These are phyloP conservation scores for Aspergillus pseudonomiae DNA, from an alignment of 2,329 filamentous ascomycete genomes.

Conservation along the genomic window DNA sequence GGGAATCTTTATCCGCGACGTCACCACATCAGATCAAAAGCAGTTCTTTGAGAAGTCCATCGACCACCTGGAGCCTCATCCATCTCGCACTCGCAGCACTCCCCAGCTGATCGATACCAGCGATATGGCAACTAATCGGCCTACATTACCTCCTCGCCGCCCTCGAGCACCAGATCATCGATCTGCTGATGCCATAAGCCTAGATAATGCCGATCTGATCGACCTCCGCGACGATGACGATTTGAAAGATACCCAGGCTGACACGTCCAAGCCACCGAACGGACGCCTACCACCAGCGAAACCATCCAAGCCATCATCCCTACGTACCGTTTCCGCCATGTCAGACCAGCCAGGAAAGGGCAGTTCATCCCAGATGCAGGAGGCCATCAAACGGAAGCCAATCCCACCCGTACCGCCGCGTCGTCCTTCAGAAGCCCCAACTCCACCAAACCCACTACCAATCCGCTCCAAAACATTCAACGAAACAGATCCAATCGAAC, in stretches of 20 bases:
- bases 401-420: conserved; percentile 43
- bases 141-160: conserved; percentile 44
- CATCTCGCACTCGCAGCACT: conserved; percentile 29
- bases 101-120: conserved; percentile 30
- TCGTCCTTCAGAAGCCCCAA: conserved; percentile 21
- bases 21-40: conserved; percentile 75
- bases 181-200: conserved; percentile 25
- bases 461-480: conserved; percentile 24
- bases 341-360: conserved; percentile 20
- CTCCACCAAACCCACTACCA: conserved; percentile 29
- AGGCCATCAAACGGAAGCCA: conserved; percentile 36
- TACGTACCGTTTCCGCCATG: conserved; percentile 39
- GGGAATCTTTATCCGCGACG: conserved; percentile 91
- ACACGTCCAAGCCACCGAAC: conserved; percentile 22
- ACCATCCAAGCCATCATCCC: conserved; percentile 48
- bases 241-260: conserved; percentile 11
- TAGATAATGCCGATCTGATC: conserved; percentile 40
- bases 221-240: conserved; percentile 42
- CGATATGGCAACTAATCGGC: conserved; percentile 36
- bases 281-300: conserved; percentile 41
- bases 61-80: conserved; percentile 33
- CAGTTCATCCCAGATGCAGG: conserved; percentile 18
- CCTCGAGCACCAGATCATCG: conserved; percentile 23
- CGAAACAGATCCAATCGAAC: conserved; percentile 1
- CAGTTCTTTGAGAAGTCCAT: conserved; percentile 76